Conservation (phyloP, 352 stramenopile genomes). For the Phytophthora fragariae region DNA sequence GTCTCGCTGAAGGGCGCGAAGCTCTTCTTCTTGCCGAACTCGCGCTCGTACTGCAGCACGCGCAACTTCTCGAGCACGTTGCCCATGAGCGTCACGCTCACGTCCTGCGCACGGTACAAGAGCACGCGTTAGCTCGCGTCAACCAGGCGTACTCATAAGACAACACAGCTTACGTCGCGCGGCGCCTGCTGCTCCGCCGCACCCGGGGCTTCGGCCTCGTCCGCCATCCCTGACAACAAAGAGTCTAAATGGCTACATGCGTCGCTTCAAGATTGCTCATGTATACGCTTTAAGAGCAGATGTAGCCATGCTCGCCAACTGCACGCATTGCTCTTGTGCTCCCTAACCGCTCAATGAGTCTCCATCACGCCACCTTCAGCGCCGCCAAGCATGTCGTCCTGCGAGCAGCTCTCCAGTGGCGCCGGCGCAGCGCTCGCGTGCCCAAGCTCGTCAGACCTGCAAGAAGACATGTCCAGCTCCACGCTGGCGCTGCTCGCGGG, state of each 20-base stretch:
- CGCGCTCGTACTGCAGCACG: constrained; percentile 80
- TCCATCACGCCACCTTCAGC: too few relatives aligned
- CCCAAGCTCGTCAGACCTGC: constrained; percentile 20
- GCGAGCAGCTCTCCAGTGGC: constrained; percentile 25
- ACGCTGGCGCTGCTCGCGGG: constrained; percentile 31
- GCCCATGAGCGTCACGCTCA: constrained; percentile 83
- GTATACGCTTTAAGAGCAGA: constrained; percentile 13
- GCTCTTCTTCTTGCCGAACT: constrained; percentile 86
- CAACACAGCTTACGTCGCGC: constrained; percentile 18
- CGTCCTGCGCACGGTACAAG: constrained; percentile 49
- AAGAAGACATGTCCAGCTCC: constrained; percentile 31
- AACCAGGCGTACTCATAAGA: too few relatives aligned
- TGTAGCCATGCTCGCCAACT: constrained; percentile 24
- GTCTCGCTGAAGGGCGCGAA: constrained; percentile 75
- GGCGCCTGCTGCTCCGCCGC: constrained; percentile 19
- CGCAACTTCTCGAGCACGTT: constrained; percentile 88
- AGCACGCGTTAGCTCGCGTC: not conserved
- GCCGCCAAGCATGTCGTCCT: constrained; percentile 28
- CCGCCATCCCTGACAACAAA: constrained; percentile 26
- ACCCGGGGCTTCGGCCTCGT: constrained; percentile 22
- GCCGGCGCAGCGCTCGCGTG: constrained; percentile 15
- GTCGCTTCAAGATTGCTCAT: constrained; percentile 38
- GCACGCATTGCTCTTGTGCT: constrained; percentile 23
- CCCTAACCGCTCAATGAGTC: constrained; percentile 13
- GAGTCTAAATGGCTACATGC: constrained; percentile 12